Evolutionary conservation across 495 filamentous ascomycete genomes (phyloP), one percentile per base, ranked within the genome.

Genomic region (Talaromyces nanjingensis): DNA sequence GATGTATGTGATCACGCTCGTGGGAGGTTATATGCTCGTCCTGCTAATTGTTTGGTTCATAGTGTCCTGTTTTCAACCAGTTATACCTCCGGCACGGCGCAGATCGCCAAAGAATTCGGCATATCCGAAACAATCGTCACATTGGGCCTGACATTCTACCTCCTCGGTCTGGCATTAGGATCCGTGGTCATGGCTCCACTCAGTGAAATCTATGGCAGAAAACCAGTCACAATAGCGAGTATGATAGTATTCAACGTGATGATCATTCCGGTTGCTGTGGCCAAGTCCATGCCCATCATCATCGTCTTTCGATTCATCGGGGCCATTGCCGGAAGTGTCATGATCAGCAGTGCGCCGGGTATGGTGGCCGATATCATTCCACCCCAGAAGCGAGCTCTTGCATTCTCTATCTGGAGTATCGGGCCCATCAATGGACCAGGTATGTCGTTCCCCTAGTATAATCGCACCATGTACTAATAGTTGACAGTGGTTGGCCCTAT

Each of bases 21-120:
- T 37, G 12, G 24, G 20, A 25, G n/a, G 22, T 24, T 24, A 24
- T 24, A 24, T 56, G 2, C 16, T 27, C 22, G 4, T 55, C 14
- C 52, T 29, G 20, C 42, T 60, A 42, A 24, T 24, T 62, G 59
- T 25, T 11, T 68, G 31, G 24, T 31, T 1, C 24, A 62, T 62
- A 84, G 83, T 31, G 89, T 96, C 25, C 75, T 96, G n/a, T 94
- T 93, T 72, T 90, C 86, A 14, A 96, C 92, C 2, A 89, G 86
- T 63, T 96, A 93, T 73, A 90, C 90, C 16, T 84, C 87, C 0
- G 86, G 84, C 33, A 82, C 86, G 24, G 77, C 84, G 0, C 84
- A 87, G 1, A 81, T 96, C 71, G 84, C 86, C 74, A 71, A 80
- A 18, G 84, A 90, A 60, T 96, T 91, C 69, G 69, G 78, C 57